Base-by-base conservation (phyloP, 805 yeast genomes). In the Teunomyces aglyptinius region DNA sequence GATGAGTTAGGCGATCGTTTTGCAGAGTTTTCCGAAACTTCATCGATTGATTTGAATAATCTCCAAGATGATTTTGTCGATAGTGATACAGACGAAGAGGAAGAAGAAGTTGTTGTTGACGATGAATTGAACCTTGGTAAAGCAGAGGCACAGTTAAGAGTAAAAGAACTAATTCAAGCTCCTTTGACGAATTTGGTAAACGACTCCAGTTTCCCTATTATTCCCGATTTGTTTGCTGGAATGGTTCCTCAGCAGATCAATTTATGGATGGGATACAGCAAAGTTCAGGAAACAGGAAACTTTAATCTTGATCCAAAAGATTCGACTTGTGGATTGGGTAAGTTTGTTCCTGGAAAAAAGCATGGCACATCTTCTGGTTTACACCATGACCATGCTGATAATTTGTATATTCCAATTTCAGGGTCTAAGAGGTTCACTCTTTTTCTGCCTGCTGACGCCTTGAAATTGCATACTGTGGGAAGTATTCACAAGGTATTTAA, bases 311-410 rank as follows among this genome's bases (percentile, higher is more conserved):
- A 46, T 32, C 18, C 28, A 2, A 47, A 54, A 8, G 56, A 55
- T 27, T 43, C 36, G 28, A 31, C 43, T 39, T 58, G 65, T 13
- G 77, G 78, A 1, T 59, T 82, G 4, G 88, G 88, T 1, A 77
- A 80, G 56, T 65, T 65, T 18, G 63, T 84, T 0, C 85, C 89
- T 1, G 77, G 78, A 1, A 69, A 71, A 1, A 22, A 27, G 5
- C 33, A 38, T 8, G 85, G 85, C 1, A 70, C 82, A 0, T 83
- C 89, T 0, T 83, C 90, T 1, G 92, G 92, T 0, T 64, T 86
- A 10, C 92, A 86, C 55, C 92, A 86, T 59, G 92, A 86, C 59
- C 91, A 85, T 63, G 88, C 91, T 1, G 91, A 85, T 58, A 86
- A 86, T 56, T 65, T 86, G 29, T 86, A 86, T 58, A 70, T 85